phyloP scores from a whole-genome alignment of 129 eudicot species.

The Oenanthe sinensis region DNA sequence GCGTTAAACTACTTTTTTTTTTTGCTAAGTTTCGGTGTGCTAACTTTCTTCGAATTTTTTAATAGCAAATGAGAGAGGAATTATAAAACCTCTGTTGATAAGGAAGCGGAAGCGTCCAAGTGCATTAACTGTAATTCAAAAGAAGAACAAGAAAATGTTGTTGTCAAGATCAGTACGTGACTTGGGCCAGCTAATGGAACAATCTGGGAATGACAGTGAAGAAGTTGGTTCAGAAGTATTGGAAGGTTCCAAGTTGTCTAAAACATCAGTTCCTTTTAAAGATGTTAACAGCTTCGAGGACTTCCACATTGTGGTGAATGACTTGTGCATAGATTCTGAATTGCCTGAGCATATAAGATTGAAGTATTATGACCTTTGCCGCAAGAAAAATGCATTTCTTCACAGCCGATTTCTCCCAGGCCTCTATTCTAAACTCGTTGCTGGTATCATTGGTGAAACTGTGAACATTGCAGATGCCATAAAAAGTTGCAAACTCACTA shows the following conservation, averaged over 20 bases:
- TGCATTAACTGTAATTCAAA: slow-evolving; percentile 20
- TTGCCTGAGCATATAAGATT: slow-evolving; percentile 40
- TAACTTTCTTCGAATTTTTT: background rate
- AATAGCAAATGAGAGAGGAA: slow-evolving; percentile 15
- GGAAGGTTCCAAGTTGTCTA: slow-evolving; percentile 25
- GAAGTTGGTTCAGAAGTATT: slow-evolving; percentile 36
- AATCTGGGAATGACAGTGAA: slow-evolving; percentile 41
- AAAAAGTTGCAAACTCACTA: slow-evolving; percentile 42
- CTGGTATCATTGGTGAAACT: slow-evolving; percentile 57
- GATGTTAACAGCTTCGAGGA: slow-evolving; percentile 45
- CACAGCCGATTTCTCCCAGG: slow-evolving; percentile 47
- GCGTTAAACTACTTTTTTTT: background rate
- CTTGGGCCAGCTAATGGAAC: slow-evolving; percentile 20
- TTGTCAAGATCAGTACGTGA: slow-evolving; percentile 13
- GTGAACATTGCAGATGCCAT: slow-evolving; percentile 51
- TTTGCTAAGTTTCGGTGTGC: background rate
- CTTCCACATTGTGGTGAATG: slow-evolving; percentile 47
- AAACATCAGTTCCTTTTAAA: slow-evolving; percentile 20
- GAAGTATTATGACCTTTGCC: slow-evolving; percentile 50
- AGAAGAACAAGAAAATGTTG: slow-evolving; percentile 32
- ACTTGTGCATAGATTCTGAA: slow-evolving; percentile 50
- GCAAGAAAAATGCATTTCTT: slow-evolving; percentile 38
- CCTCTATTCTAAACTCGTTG: slow-evolving; percentile 39
- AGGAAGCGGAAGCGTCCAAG: slow-evolving; percentile 37
- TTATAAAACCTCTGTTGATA: slow-evolving; percentile 11